Base-by-base conservation (phyloP, 1,284 basidiomycete genomes). In the Amylostereum chailletii region DNA sequence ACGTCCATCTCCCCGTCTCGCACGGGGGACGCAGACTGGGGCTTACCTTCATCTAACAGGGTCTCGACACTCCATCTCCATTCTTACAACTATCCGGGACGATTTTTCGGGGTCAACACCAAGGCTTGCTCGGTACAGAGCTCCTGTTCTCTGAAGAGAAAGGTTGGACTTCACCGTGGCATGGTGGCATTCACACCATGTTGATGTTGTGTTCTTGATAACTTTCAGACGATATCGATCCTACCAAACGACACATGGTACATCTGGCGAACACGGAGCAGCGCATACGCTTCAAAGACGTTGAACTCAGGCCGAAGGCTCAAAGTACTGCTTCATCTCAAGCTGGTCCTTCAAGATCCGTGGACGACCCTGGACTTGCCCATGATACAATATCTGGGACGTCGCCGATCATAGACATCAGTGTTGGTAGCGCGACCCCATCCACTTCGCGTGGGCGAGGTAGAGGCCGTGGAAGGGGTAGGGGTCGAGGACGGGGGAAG, bases 81-180 rank as follows among this genome's bases (percentile, higher is more conserved):
- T 87, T 78, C 56, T 62, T 90, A 10, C 86, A 90, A 57, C 70
- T 89, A 0, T 80, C 82, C 6, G 85, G 85, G 3, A 83, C 82
- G 0, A 71, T 86, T 33, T 73, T 88, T 55, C 80, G 80, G 62
- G 86, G 86, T 0, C 65, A 69, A 42, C 80, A 87, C 54, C 77
- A 83, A 51, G 62, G 67, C 8, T 67, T 89, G 4, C 64, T 89
- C 3, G 86, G 86, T 1, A 85, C 83, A 0, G 86, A 89, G 57
- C 64, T 89, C 26, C 60, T 89, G 30, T 87, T 89, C 62, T 76
- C 76, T 1, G 83, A 86, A 46, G 71, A 58, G 4, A 77, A 77
- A 70, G 74, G 81, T 81, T 30, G 29, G 49, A n/a, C 26, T 26
- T 11, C 8, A 4, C n/a, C 30, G 7, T 11, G 32, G 9, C 34